A percentile compares a stretch with the other conserved stretches of the same genome.
phyloP scores from a whole-genome alignment of 139 green algal genomes.

The Nannochloris sp. region DNA sequence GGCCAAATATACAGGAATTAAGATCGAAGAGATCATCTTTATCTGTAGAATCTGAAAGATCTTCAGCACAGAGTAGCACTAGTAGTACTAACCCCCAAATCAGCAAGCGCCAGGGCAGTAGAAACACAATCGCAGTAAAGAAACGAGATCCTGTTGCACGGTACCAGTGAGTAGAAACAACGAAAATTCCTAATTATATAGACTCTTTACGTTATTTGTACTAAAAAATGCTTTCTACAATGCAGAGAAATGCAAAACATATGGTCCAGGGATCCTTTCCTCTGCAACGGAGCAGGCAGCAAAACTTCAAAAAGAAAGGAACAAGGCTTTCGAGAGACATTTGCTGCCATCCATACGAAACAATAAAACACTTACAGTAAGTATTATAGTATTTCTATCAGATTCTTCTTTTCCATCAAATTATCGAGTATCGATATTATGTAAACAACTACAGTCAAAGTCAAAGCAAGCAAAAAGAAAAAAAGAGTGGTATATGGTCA shows the following conservation, averaged over 20 bases:
- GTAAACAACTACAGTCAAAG: too few relatives aligned
- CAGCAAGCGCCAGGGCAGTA: too few relatives aligned
- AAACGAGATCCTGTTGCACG: too few relatives aligned
- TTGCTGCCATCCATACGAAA: neutral
- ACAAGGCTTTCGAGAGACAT: neutral
- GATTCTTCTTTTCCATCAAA: too few relatives aligned
- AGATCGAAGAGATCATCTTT: too few relatives aligned
- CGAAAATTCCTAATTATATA: neutral
- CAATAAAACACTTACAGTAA: neutral
- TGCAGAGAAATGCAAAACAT: neutral
- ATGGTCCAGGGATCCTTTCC: slow-evolving; percentile 5
- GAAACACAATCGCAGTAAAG: too few relatives aligned
- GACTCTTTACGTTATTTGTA: neutral
- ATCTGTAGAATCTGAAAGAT: too few relatives aligned
- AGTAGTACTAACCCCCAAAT: too few relatives aligned
- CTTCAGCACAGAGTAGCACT: too few relatives aligned
- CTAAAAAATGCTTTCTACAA: neutral
- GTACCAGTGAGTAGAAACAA: too few relatives aligned
- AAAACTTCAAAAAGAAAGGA: neutral
- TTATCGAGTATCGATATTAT: too few relatives aligned
- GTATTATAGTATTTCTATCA: neutral
- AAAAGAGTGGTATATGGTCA: neutral
- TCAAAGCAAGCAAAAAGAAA: neutral
- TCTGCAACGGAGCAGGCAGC: neutral
- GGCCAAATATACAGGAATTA: too few relatives aligned